These are phyloP conservation scores for Phalaenopsis hybrid DNA, from an alignment of 116 monocot genomes.

Conservation along the genomic window DNA sequence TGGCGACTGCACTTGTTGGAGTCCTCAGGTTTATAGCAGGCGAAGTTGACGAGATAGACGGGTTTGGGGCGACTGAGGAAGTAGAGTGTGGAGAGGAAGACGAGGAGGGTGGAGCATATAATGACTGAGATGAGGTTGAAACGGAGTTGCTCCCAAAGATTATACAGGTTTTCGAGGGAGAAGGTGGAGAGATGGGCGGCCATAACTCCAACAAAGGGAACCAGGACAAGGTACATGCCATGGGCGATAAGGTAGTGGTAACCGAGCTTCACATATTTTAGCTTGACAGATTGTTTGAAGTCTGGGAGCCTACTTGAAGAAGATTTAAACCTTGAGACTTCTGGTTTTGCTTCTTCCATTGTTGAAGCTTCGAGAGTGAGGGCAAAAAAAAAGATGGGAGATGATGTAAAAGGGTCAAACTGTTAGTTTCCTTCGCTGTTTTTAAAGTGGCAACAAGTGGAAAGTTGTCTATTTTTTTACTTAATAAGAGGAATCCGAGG, in stretches of 20 bases:
- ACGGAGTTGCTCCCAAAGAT: slow-evolving; percentile 32
- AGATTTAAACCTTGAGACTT: slow-evolving; percentile 4
- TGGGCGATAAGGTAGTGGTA: slow-evolving; percentile 33
- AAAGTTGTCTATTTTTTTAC: background rate
- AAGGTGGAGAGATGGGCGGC: slow-evolving; percentile 38
- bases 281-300: slow-evolving; percentile 31
- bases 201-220: slow-evolving; percentile 15
- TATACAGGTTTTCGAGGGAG: slow-evolving; percentile 22
- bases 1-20: slow-evolving; percentile 25
- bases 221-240: slow-evolving; percentile 28
- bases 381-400: background rate
- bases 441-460: background rate
- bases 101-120: slow-evolving; percentile 30
- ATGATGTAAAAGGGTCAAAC: background rate
- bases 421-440: too few relatives aligned
- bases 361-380: background rate
- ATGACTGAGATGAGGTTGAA: slow-evolving; percentile 42
- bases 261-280: slow-evolving; percentile 32
- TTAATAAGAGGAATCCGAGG: background rate
- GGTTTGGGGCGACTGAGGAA: slow-evolving; percentile 30
- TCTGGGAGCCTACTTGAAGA: slow-evolving; percentile 14
- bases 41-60: slow-evolving; percentile 35
- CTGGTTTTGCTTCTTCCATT: slow-evolving; percentile 16
- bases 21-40: slow-evolving; percentile 41
- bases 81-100: slow-evolving; percentile 35